phyloP scores from a whole-genome alignment of 352 stramenopile species.

The Pythium chondricola region DNA sequence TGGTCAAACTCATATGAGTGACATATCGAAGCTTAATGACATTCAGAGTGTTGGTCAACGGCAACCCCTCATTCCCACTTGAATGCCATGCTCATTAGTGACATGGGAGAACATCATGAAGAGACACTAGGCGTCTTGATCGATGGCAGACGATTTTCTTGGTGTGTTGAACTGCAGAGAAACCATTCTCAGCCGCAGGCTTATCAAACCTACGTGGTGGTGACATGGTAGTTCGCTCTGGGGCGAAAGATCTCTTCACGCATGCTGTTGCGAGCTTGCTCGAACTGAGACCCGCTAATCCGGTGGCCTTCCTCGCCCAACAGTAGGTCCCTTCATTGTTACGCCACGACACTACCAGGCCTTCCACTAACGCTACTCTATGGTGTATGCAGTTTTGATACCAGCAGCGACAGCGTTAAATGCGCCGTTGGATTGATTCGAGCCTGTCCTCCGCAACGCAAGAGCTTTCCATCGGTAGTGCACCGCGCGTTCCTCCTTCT shows the following conservation, averaged over 20 bases:
- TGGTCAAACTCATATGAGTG: too few relatives aligned
- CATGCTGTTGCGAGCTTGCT: slow-evolving; percentile 10
- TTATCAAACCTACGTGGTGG: too few relatives aligned
- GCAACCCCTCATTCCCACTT: too few relatives aligned
- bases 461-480: neutral
- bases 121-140: neutral
- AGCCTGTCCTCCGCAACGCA: neutral
- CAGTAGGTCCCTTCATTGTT: slow-evolving; percentile 1
- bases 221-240: slow-evolving; percentile 6
- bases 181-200: too few relatives aligned
- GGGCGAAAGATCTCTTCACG: slow-evolving; percentile 11
- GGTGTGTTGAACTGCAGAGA: slow-evolving; percentile 1
- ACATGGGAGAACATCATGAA: slow-evolving; percentile 1
- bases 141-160: slow-evolving; percentile 13
- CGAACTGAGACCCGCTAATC: slow-evolving; percentile 3
- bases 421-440: slow-evolving; percentile 3
- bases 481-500: slow-evolving; percentile 5
- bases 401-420: neutral
- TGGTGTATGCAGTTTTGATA: slow-evolving; percentile 5
- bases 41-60: too few relatives aligned
- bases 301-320: slow-evolving; percentile 14
- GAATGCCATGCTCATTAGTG: neutral
- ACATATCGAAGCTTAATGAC: too few relatives aligned
- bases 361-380: neutral
- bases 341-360: neutral